Conservation (phyloP, 2,329 filamentous ascomycete genomes). For the Colletotrichum lindemuthianum region DNA sequence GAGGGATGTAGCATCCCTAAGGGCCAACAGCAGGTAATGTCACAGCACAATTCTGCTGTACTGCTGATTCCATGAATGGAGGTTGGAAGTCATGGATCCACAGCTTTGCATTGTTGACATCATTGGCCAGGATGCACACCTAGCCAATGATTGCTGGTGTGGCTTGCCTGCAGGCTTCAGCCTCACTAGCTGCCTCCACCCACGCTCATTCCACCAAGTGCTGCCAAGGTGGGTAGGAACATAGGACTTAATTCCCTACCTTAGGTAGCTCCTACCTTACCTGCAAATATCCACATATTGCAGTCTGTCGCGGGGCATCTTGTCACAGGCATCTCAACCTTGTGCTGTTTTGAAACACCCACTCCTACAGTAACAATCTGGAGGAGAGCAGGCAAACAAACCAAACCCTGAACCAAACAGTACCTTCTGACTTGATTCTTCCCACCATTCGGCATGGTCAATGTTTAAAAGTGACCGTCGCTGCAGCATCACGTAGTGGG, state of each 20-base stretch:
- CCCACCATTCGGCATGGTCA: constrained; percentile 13
- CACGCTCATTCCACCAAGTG: constrained; percentile 22
- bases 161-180: constrained; percentile 19
- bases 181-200: constrained; percentile 5
- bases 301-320: constrained; percentile 26
- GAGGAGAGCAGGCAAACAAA: too few species aligned
- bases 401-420: not conserved
- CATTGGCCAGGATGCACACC: constrained; percentile 6
- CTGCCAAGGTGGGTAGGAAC: not conserved
- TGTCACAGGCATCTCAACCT: constrained; percentile 19
- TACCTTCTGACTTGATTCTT: not conserved
- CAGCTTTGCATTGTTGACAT: not conserved
- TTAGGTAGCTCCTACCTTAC: constrained; percentile 11
- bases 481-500: constrained; percentile 20
- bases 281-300: too few species aligned
- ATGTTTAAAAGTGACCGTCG: not conserved
- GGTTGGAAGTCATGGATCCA: constrained; percentile 12
- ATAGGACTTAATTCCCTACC: too few species aligned
- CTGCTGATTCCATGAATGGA: not conserved
- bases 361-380: not conserved
- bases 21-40: not conserved
- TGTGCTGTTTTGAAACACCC: not conserved
- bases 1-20: constrained; percentile 8
- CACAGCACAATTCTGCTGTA: not conserved
- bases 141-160: constrained; percentile 13